Conservation (phyloP, 78 protist genomes). For the Dictyostelium purpureum region DNA sequence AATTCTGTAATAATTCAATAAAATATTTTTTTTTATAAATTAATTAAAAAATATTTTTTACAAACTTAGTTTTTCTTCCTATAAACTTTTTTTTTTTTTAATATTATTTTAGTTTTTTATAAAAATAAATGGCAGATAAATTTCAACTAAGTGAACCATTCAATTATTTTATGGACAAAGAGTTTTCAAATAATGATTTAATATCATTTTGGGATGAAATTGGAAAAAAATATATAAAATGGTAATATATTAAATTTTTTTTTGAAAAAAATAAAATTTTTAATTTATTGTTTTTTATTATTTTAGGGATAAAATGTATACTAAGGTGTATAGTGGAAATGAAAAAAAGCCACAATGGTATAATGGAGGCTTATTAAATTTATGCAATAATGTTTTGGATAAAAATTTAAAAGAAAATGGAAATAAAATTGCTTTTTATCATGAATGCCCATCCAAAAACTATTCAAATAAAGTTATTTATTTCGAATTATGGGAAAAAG, state of each 20-base stretch:
- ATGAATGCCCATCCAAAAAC: conserved; percentile 72
- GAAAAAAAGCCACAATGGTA: conserved; percentile 78
- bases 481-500: conserved; percentile 29
- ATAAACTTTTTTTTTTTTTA: too few relatives aligned
- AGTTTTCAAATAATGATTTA: background rate
- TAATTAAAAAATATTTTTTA: too few relatives aligned
- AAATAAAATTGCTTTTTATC: background rate
- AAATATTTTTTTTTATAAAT: too few relatives aligned
- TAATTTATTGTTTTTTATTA: background rate
- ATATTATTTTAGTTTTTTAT: too few relatives aligned
- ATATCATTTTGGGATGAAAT: background rate
- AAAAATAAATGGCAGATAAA: background rate
- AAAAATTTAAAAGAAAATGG: background rate
- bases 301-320: background rate
- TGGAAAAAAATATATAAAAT: background rate
- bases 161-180: background rate
- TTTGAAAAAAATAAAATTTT: background rate
- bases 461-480: background rate
- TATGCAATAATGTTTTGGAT: conserved; percentile 83
- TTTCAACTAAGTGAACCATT: background rate
- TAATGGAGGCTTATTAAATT: conserved; percentile 82
- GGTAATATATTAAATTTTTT: too few relatives aligned
- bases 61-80: too few relatives aligned
- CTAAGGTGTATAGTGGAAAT: background rate
- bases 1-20: too few relatives aligned